Base-by-base conservation (phyloP, 2,329 filamentous ascomycete genomes). In the Acarospora socialis region DNA sequence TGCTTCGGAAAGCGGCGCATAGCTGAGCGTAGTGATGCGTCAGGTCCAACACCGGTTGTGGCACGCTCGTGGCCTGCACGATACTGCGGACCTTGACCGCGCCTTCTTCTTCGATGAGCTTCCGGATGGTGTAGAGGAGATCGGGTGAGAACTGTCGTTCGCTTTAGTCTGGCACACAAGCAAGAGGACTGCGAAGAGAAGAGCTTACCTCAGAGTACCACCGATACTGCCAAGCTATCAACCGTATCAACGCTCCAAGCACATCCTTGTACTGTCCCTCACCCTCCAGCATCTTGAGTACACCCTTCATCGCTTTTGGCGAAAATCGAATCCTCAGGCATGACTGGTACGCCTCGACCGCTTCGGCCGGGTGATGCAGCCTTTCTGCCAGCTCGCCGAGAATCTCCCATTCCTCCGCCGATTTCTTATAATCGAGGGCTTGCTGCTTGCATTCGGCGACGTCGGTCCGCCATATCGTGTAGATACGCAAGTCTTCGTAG, bases 381-480 rank as follows among this genome's bases (percentile, higher is more conserved):
- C 90, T 78, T 54, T 93, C 83, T 1, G 90, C 90, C 10, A 98
- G 68, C 36, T 86, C 81, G 23, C 90, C 90, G 0, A 98, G 70
- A 32, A 98, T 94, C 57, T 98, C 90, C 90, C 90, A 98, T 54
- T 98, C 90, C 44, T 93, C 84, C 2, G 87, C 80, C 1, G 80
- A 90, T 60, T 95, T 98, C 59, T 90, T 90, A 63, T 95, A 98
- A 43, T 92, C 78, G 55, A 93, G 77, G 7, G 87, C 80, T 55
- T 95, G 87, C 33, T 87, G 82, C 14, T 82, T 77, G 52, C 86
- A 94, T 53, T 95, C 87, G 0, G 84, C 81, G 73, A 95, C 90
- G 54, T 98, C 90, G 1, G 90, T 95, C 35, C 90, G 78, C 90
- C 90, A 98, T 55, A 98, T 98, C 8, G 90, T 98, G 63, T 98